Evolutionary conservation across 2,329 filamentous ascomycete genomes (phyloP), one percentile per base, ranked within the genome.

Genomic region (Esteya vermicola): DNA sequence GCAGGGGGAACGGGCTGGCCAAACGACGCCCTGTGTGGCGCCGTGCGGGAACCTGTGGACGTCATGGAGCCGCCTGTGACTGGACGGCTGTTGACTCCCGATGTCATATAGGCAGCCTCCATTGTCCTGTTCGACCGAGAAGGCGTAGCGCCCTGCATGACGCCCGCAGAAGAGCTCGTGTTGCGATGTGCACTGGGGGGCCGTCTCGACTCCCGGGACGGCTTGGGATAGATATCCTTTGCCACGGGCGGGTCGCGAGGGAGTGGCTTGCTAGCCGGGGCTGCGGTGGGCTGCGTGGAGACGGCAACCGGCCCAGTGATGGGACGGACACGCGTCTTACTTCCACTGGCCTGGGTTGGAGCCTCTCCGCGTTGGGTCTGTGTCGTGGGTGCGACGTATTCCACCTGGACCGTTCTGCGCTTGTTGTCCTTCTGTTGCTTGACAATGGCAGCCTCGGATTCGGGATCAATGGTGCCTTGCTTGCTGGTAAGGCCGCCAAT

Each of bases 361-460:
- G 36, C 14, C 8, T 35, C 40, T 23, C 82, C 85, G 47, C 89
- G 75, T 46, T 80, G 72, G 1, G 89, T 95, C 54, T 89, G 78
- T 6, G 85, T 93, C 21, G 80, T 78, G 20, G 91, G 91, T 18
- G 88, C 83, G 42, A 96, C 91, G 58, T 98, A 98, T 64, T 98
- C 91, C 45, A 98, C 84, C 61, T 98, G 91, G 1, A 98, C 85
- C 0, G 91, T 98, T 51, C 88, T 77, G 42, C 91, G 78, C 62
- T 96, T 96, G 52, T 81, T 81, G 55, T 95, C 88, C 49, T 86
- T 81, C 56, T 83, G 82, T 32, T 75, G 70, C 52, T 78, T 78
- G 23, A 74, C 64, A 6, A 60, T 51, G 26, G 56, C 53, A 10
- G 58, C 63, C 45, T 81, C 74, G 7, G 73, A 65, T 30, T 81